Base-by-base conservation (phyloP, 2,329 filamentous ascomycete species). In the Periconia sp. region DNA sequence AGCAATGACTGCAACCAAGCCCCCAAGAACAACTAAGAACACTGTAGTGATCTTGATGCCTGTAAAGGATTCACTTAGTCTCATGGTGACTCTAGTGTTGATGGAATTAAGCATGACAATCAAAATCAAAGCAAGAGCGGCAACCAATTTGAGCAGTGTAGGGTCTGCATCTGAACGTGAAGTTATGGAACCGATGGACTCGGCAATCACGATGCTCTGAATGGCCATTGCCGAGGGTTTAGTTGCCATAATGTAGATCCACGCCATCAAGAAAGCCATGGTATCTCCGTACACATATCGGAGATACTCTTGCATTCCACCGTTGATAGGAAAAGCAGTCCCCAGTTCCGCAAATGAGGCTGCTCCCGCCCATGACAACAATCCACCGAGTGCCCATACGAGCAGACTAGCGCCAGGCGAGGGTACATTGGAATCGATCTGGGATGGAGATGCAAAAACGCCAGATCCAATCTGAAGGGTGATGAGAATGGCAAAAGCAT, bases 161-260 rank as follows among this genome's bases (percentile, higher is more conserved):
- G 56, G 50, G 40, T 35, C 46, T n/a, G n/a, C 5, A 33, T 11
- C 45, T 6, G 49, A 23, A 52, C 48, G 42, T 19, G 56, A 79
- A 74, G 1, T 81, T 79, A 75, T 85, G 79, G 52, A 86, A 46
- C 57, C 76, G 50, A 64, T 73, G 3, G 69, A 75, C 52, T 79
- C 72, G 27, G 76, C 79, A 58, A 87, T 87, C 20, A 87, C 83
- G 56, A 87, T 86, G 62, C 81, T 81, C 27, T 87, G 77, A 45
- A 87, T 87, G 10, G 84, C 85, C 54, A 86, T 77, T 0, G 85
- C 85, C 0, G 84, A 83, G 0, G 85, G 85, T 79, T 86, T 87
- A 20, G 86, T 81, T 18, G 81, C 83, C 6, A 87, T 78, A 50
- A 87, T 81, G 82, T 85, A 87, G 0, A 84, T 84, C 85, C 85